Percentiles rank a stretch among this genome's conserved stretches.
Evolutionary conservation across 257 asterid genomes (phyloP).

Genomic region (Solanum arcanum): DNA sequence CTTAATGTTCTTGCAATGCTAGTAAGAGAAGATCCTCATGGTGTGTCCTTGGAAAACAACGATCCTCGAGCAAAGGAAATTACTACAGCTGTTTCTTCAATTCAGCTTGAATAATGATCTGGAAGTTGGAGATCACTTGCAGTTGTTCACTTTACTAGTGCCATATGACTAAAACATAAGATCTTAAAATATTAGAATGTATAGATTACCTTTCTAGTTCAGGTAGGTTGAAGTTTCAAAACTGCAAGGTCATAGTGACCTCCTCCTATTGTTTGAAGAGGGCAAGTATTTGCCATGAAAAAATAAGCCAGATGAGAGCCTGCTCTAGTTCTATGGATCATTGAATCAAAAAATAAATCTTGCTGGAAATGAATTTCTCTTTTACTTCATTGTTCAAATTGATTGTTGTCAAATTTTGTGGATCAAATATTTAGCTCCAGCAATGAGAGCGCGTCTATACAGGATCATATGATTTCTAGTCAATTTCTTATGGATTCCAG

Average conservation of each 20-base stretch:
- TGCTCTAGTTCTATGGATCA: background rate
- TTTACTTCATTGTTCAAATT: background rate
- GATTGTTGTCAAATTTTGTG: background rate
- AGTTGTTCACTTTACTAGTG: background rate
- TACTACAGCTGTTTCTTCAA: slow-evolving; percentile 44
- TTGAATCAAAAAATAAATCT: background rate
- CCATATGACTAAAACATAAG: background rate
- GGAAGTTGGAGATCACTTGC: background rate
- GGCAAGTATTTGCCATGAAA: background rate
- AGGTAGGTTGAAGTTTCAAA: background rate
- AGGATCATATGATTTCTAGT: background rate
- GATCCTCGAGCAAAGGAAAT: slow-evolving; percentile 61
- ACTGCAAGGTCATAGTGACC: background rate
- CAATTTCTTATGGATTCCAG: background rate
- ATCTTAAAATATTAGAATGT: background rate
- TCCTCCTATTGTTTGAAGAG: background rate
- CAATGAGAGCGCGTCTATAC: background rate
- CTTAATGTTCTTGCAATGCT: slow-evolving; percentile 71
- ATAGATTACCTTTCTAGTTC: background rate
- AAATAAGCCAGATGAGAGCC: background rate
- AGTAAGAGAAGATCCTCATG: slow-evolving; percentile 83
- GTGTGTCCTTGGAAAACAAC: slow-evolving; percentile 53
- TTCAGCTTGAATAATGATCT: slow-evolving; percentile 28
- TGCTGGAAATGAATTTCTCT: background rate
- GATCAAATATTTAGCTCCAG: background rate